These are phyloP conservation scores for Teunomyces barrocoloradensis DNA, from an alignment of 805 yeast genomes.

Conservation along the genomic window DNA sequence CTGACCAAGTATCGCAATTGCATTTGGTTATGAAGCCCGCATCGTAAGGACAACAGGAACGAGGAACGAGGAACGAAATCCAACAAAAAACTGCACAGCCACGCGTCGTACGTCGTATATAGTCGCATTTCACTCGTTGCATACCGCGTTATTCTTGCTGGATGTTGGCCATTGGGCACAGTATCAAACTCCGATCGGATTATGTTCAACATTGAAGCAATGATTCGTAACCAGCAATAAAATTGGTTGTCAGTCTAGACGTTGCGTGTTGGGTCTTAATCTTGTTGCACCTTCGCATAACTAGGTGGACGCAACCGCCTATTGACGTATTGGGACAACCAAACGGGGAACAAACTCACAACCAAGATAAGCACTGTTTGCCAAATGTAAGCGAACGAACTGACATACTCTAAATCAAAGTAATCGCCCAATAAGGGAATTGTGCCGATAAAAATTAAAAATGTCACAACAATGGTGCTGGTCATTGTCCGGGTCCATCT, in stretches of 20 bases:
- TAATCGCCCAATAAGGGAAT: conserved; percentile 88
- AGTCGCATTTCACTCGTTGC: neutral
- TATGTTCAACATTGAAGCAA: neutral
- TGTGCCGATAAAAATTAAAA: conserved; percentile 63
- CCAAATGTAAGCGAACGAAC: conserved; percentile 62
- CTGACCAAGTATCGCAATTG: neutral
- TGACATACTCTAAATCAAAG: conserved; percentile 66
- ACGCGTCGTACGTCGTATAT: neutral
- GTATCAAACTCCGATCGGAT: neutral
- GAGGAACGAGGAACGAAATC: conserved; percentile 2
- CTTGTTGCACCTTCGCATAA: conserved; percentile 94
- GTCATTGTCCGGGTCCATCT: conserved; percentile 88
- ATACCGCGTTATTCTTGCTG: neutral
- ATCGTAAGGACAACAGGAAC: conserved; percentile 1
- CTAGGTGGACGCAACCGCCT: conserved; percentile 87
- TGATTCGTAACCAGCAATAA: conserved; percentile 1
- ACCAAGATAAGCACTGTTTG: conserved; percentile 62
- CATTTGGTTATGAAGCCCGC: neutral
- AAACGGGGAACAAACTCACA: conserved; percentile 81
- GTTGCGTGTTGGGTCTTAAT: conserved; percentile 21
- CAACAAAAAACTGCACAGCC: neutral
- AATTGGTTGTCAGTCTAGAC: neutral
- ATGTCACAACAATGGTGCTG: conserved; percentile 66
- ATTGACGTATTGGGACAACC: conserved; percentile 76
- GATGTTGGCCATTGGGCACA: neutral